phyloP scores from a whole-genome alignment of 306 rosid species.

The Trifolium dubium region DNA sequence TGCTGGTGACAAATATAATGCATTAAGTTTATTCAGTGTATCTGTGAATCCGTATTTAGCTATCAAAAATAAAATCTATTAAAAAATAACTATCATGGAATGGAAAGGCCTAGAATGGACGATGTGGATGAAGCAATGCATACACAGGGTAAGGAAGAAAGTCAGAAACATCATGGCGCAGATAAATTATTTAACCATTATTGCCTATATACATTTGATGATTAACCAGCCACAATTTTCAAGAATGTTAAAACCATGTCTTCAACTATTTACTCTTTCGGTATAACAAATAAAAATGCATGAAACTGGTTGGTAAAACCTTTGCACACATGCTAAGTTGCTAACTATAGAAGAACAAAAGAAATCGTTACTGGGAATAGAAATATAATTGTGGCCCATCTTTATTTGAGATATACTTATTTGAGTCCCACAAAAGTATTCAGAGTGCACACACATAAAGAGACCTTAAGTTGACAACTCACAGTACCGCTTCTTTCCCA shows the following conservation, averaged over 20 bases:
- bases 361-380: constrained; percentile 8
- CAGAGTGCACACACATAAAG: neutral
- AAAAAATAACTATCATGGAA: neutral
- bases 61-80: constrained; percentile 25
- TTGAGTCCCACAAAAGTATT: constrained; percentile 23
- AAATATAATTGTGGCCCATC: constrained; percentile 23
- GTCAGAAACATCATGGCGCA: neutral
- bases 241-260: constrained; percentile 20
- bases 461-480: constrained; percentile 28
- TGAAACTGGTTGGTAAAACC: constrained; percentile 24
- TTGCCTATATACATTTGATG: constrained; percentile 17
- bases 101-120: constrained; percentile 14
- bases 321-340: neutral
- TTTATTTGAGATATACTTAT: neutral
- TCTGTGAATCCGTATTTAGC: constrained; percentile 7
- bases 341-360: neutral
- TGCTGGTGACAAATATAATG: constrained; percentile 52
- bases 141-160: constrained; percentile 15
- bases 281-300: constrained; percentile 23
- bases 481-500: constrained; percentile 16
- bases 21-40: constrained; percentile 17
- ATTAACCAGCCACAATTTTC: constrained; percentile 5
- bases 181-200: neutral
- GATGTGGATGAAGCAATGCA: neutral
- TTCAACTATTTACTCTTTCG: constrained; percentile 3